Percentiles rank a stretch among this genome's conserved stretches.
phyloP scores from a whole-genome alignment of 2,329 filamentous ascomycete species.

The Verticillium klebahnii region DNA sequence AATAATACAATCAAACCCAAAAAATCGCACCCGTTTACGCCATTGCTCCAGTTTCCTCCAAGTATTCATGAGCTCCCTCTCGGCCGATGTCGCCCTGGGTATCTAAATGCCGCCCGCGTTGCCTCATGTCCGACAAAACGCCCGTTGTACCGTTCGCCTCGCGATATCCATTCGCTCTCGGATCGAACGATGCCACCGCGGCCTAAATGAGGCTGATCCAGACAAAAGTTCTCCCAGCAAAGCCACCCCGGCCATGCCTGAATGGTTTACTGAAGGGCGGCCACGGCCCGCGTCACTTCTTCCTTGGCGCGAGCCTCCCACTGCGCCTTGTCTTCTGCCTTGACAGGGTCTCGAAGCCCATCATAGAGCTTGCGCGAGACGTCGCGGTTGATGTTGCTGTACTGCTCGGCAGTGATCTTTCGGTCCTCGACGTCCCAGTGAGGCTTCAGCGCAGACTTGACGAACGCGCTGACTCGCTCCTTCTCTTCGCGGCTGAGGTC shows the following conservation, averaged over 20 bases:
- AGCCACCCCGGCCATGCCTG: not conserved
- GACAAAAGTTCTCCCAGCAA: not conserved
- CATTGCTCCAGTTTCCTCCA: not conserved
- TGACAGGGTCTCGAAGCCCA: constrained; percentile 48
- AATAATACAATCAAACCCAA: not conserved
- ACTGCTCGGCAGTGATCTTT: constrained; percentile 81
- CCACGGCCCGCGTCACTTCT: constrained; percentile 74
- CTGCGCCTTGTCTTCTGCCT: constrained; percentile 60
- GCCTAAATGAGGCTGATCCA: not conserved
- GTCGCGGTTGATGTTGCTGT: constrained; percentile 85
- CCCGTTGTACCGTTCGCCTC: not conserved
- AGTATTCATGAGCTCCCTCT: not conserved
- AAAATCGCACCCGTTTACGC: not conserved
- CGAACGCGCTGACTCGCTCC: constrained; percentile 82
- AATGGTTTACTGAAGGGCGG: constrained; percentile 32
- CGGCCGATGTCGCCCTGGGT: constrained; percentile 9
- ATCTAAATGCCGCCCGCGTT: constrained; percentile 13
- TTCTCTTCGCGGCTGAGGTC: constrained; percentile 76
- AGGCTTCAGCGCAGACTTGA: constrained; percentile 76
- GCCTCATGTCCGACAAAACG: not conserved
- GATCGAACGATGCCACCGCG: not conserved
- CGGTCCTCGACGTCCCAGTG: constrained; percentile 65
- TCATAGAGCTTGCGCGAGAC: constrained; percentile 87
- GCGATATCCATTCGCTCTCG: not conserved
- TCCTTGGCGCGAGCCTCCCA: constrained; percentile 74